Evolutionary conservation across 345 rosid genomes (phyloP).

Genomic region (Arabidopsis suecica): DNA sequence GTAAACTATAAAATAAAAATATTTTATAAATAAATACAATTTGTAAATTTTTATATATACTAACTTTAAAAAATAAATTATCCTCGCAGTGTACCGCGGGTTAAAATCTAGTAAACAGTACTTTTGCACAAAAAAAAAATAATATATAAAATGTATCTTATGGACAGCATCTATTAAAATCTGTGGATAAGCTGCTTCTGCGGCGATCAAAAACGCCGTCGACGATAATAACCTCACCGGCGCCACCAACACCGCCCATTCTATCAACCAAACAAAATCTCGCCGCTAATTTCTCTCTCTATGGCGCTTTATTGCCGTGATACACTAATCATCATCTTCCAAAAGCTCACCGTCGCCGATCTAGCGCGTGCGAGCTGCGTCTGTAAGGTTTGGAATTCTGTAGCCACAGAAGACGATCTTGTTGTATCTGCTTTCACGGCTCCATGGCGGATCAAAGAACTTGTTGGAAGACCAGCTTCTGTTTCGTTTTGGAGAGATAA

Average conservation of each 20-base stretch:
- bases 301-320: conserved; percentile 65
- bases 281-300: conserved; percentile 61
- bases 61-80: too few species aligned
- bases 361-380: conserved; percentile 87
- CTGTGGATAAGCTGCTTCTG: not conserved
- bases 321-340: conserved; percentile 67
- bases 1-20: too few species aligned
- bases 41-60: too few species aligned
- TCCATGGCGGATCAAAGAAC: conserved; percentile 70
- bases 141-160: too few species aligned
- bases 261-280: conserved; percentile 41
- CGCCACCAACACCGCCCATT: conserved; percentile 11
- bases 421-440: conserved; percentile 56
- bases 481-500: conserved; percentile 77
- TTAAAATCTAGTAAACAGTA: too few species aligned
- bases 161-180: not conserved
- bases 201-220: conserved; percentile 44
- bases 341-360: conserved; percentile 62
- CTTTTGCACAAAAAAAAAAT: too few species aligned
- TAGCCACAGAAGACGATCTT: conserved; percentile 58
- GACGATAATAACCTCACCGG: conserved; percentile 34
- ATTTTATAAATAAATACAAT: too few species aligned
- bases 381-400: conserved; percentile 66
- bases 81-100: too few species aligned
- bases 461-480: conserved; percentile 66